Evolutionary conservation across 331 rosid species (phyloP).

Genomic region (Quercus lobata): DNA sequence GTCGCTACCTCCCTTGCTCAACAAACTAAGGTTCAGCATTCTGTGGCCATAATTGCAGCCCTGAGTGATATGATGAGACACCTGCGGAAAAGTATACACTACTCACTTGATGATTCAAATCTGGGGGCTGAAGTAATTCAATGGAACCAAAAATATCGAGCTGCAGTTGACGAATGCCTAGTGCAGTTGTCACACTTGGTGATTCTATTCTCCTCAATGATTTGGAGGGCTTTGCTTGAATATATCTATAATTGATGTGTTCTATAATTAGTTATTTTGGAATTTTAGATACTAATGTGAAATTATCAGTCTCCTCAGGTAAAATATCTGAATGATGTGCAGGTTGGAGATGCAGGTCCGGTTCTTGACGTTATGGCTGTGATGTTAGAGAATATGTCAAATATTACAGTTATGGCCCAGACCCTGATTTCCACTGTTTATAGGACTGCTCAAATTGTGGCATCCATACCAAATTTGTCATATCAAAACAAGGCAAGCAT

Average conservation of each 20-base stretch:
- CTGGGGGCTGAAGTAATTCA: constrained; percentile 38
- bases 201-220: constrained; percentile 3
- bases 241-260: no score
- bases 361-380: constrained; percentile 72
- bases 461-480: constrained; percentile 66
- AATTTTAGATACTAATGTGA: no score
- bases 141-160: constrained; percentile 66
- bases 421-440: constrained; percentile 63
- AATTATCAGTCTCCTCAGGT: no score
- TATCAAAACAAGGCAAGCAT: constrained; percentile 81
- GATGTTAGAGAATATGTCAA: constrained; percentile 71
- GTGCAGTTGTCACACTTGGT: constrained; percentile 79
- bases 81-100: constrained; percentile 75
- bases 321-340: neutral
- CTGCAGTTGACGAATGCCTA: constrained; percentile 84
- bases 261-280: no score
- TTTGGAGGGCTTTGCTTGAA: neutral
- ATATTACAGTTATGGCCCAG: constrained; percentile 55
- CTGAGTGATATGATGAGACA: constrained; percentile 85
- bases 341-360: constrained; percentile 89
- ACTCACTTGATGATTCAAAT: constrained; percentile 59
- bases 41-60: constrained; percentile 67
- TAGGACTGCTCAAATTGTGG: constrained; percentile 81
- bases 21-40: constrained; percentile 67
- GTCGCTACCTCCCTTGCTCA: constrained; percentile 70